Evolutionary conservation across 768 basidiomycete genomes (phyloP), one percentile per base, ranked within the genome.

Genomic region (Dendrothele bispora): DNA sequence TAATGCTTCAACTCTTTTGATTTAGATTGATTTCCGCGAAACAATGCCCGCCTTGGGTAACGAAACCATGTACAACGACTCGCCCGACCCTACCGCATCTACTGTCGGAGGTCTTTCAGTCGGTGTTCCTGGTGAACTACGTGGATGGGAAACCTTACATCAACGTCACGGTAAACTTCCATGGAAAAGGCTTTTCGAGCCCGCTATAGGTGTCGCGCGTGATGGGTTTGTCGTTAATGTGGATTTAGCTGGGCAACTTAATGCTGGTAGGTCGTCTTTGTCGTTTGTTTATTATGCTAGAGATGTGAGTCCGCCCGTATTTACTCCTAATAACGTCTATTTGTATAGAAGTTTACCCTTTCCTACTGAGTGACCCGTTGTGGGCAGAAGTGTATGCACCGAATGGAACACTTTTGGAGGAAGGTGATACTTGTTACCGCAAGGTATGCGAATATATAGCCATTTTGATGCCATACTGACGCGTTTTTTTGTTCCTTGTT

Each of bases 1-100:
- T n/a, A n/a, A n/a, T n/a, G n/a, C n/a, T n/a, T n/a, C n/a, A n/a
- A n/a, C n/a, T n/a, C n/a, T n/a, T n/a, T n/a, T n/a, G n/a, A n/a
- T n/a, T n/a, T n/a, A n/a, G 46, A 72, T 78, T 43, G 75, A 78
- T 60, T 78, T 77, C 59, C 68, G 76, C 32, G 76, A 78, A 54
- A 71, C 72, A 2, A 69, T 70, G 46, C 73, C 76, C 7, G 53
- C 60, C 1, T 61, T 55, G 15, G 62, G 71, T 11, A 62, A 65
- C 49, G 51, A 64, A 43, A 61, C 64, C 48, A 76, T 78, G 74
- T 75, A 60, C 62, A 15, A 40, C 35, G 48, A 52, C 46, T 60
- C 63, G 20, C 56, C 66, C 15, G 54, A 62, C 18, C 37, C 27
- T 11, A 39, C 37, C 26, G 71, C 71, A 2, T 67, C 69, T 17